phyloP scores from a whole-genome alignment of 2,329 filamentous ascomycete species.

The Epichloe brachyelytri region DNA sequence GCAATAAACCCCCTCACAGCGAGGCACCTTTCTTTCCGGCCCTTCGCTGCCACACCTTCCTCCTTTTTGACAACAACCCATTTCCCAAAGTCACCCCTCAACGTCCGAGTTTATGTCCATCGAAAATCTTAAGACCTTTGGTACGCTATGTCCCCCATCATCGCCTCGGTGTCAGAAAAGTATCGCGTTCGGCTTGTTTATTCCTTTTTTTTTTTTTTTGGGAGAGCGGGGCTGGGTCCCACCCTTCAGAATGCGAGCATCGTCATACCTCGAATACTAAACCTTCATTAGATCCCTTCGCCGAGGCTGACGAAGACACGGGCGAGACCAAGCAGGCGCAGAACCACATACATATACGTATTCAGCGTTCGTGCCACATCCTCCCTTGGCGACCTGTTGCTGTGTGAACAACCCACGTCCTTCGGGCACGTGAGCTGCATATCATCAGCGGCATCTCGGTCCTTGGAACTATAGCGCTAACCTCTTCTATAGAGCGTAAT shows the following conservation, averaged over 20 bases:
- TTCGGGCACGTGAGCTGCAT: constrained; percentile 3
- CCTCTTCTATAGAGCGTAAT: constrained; percentile 72
- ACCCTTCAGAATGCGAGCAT: constrained; percentile 13
- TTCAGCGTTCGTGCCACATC: constrained; percentile 65
- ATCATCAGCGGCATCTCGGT: background rate
- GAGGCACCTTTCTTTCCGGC: constrained; percentile 29
- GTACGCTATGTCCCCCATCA: constrained; percentile 35
- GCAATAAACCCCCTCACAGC: constrained; percentile 22
- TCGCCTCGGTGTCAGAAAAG: background rate
- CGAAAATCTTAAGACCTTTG: constrained; percentile 96
- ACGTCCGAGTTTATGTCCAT: constrained; percentile 94
- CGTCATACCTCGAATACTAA: background rate
- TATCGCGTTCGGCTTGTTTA: background rate
- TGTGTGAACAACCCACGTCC: background rate
- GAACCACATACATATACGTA: constrained; percentile 99
- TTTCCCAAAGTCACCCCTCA: constrained; percentile 42
- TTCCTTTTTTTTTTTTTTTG: background rate
- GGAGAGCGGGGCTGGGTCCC: background rate
- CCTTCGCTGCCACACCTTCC: constrained; percentile 34
- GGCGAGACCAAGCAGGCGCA: constrained; percentile 90
- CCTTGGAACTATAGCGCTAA: constrained; percentile 23
- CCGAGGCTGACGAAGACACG: constrained; percentile 99
- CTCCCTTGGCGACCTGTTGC: background rate
- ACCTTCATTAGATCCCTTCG: constrained; percentile 78
- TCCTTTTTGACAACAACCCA: constrained; percentile 24